Percentiles rank a stretch among this genome's conserved stretches.
Conservation (phyloP, 2,329 filamentous ascomycete species). For the Xylariaceae sp. region DNA sequence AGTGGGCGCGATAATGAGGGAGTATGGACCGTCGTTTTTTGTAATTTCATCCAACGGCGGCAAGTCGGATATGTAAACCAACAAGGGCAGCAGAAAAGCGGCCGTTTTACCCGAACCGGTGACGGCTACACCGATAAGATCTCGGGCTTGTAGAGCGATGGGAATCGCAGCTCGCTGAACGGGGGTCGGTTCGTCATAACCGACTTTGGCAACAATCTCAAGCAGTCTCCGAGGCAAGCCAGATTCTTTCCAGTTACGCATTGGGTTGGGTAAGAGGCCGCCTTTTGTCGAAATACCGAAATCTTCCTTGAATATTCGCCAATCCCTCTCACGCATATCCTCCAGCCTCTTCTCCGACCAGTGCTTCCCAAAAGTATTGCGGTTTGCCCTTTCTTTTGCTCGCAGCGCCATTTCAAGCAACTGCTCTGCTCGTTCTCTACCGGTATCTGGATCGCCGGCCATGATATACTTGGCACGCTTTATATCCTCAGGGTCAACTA, state of each 20-base stretch:
- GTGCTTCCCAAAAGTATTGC: slow-evolving; percentile 80
- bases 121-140: slow-evolving; percentile 96
- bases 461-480: slow-evolving; percentile 66
- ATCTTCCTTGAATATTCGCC: slow-evolving; percentile 99
- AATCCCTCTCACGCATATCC: slow-evolving; percentile 96
- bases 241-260: slow-evolving; percentile 91
- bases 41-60: slow-evolving; percentile 79
- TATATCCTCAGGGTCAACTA: slow-evolving; percentile 50
- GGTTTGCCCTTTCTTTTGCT: slow-evolving; percentile 66
- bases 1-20: slow-evolving; percentile 93
- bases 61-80: slow-evolving; percentile 91
- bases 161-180: slow-evolving; percentile 95
- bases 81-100: slow-evolving; percentile 83
- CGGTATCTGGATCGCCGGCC: slow-evolving; percentile 70
- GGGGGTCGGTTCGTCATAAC: slow-evolving; percentile 85
- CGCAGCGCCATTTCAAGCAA: slow-evolving; percentile 81
- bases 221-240: slow-evolving; percentile 71
- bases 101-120: slow-evolving; percentile 99
- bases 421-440: slow-evolving; percentile 69
- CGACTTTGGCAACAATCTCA: slow-evolving; percentile 76
- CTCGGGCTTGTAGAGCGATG: slow-evolving; percentile 84
- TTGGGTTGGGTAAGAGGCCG: slow-evolving; percentile 86
- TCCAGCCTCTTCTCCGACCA: slow-evolving; percentile 92
- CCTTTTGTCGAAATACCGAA: slow-evolving; percentile 96
- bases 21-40: slow-evolving; percentile 93